phyloP scores from a whole-genome alignment of 768 basidiomycete genomes.

The Kockovaella imperatae region DNA sequence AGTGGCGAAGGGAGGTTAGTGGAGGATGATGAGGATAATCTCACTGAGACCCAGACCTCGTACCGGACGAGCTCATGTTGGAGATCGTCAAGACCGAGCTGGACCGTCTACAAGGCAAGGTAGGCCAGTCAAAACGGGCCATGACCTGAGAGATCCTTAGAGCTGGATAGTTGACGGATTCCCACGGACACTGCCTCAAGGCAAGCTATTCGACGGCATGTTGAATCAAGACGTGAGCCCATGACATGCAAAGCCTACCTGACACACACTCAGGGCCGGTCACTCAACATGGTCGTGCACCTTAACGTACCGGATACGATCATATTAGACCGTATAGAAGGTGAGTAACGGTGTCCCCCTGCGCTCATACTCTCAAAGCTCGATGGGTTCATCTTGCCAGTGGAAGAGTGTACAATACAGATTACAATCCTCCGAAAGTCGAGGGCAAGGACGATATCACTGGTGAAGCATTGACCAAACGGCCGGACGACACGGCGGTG shows the following conservation, averaged over 20 bases:
- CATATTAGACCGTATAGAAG: slow-evolving; percentile 44
- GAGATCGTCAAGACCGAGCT: slow-evolving; percentile 41
- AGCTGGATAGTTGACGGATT: slow-evolving; percentile 47
- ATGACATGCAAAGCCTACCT: not conserved
- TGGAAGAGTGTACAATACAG: slow-evolving; percentile 44
- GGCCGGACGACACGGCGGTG: slow-evolving; percentile 46
- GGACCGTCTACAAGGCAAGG: slow-evolving; percentile 41
- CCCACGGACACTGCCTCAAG: slow-evolving; percentile 45
- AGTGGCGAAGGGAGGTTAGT: slow-evolving; percentile 43
- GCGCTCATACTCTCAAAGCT: slow-evolving; percentile 16
- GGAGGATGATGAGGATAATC: not conserved
- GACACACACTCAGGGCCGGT: slow-evolving; percentile 29
- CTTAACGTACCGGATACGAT: slow-evolving; percentile 43
- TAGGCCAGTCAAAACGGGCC: slow-evolving; percentile 7
- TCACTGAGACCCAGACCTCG: slow-evolving; percentile 26
- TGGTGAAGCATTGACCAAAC: slow-evolving; percentile 41
- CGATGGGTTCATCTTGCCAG: slow-evolving; percentile 46
- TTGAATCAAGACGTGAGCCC: slow-evolving; percentile 30
- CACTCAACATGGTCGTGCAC: slow-evolving; percentile 46
- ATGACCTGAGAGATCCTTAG: slow-evolving; percentile 9
- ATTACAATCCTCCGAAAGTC: slow-evolving; percentile 43
- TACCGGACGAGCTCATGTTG: slow-evolving; percentile 44
- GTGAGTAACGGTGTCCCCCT: slow-evolving; percentile 16
- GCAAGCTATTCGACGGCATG: slow-evolving; percentile 39
- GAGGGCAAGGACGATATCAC: slow-evolving; percentile 44